Evolutionary conservation across 1,139 yeast species (phyloP), one percentile per base, ranked within the genome.

Genomic region (Suhomyces yuchorum): DNA sequence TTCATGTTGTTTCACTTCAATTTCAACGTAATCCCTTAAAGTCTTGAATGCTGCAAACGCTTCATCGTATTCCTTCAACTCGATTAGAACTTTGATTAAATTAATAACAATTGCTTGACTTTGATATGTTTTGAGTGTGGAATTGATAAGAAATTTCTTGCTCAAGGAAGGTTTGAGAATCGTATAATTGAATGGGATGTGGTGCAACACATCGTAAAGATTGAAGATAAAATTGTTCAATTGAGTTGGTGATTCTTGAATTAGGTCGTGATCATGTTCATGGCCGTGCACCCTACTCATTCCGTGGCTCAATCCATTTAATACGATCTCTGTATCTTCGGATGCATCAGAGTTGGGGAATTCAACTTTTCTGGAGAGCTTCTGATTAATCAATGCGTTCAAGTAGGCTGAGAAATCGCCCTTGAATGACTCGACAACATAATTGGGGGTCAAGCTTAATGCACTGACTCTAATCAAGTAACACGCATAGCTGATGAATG

Each of bases 21-120:
- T 71, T 20, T 67, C 66, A 14, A 70, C 49, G 53, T 75, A 75
- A 32, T 58, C 58, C 5, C 64, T 56, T 49, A 66, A 73, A 0
- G 79, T 73, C 28, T 66, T 68, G 49, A 75, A 70, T 0, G 75
- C 78, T 5, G 75, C 76, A 47, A 70, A 62, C 0, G 80, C 80
- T 54, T 75, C 80, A 51, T 75, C 80, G 49, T 62, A 70, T 53
- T 75, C 77, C 14, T 62, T 57, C 45, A 68, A 59, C 33, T 70
- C 73, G 20, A 75, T 57, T 46, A 75, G 62, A 1, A 68, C 60
- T 47, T 67, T 63, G 34, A 75, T 68, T 42, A 70, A 65, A 47
- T 65, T 67, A 11, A 66, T 58, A 28, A 73, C 60, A 12, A 75
- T 67, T 2, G 61, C 53, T 49, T 67, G 68, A 53, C 75, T 70